Conservation (phyloP, 31 red algal species). For the Endocladia muricata region DNA sequence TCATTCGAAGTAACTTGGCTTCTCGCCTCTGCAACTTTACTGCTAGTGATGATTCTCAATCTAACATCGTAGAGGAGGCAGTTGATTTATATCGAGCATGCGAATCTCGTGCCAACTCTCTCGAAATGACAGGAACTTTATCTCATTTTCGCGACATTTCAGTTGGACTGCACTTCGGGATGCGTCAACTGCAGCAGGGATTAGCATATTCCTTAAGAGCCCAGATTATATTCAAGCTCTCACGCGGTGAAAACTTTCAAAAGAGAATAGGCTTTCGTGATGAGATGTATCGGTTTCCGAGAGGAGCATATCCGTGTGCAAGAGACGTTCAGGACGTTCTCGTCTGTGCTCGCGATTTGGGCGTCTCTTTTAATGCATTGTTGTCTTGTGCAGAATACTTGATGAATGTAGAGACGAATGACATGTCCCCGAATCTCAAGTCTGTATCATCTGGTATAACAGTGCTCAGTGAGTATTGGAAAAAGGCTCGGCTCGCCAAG, state of each 20-base stretch:
- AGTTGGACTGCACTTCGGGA: conserved; percentile 22
- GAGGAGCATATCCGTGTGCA: conserved; percentile 13
- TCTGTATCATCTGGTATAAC: conserved; percentile 8
- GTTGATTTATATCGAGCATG: conserved; percentile 15
- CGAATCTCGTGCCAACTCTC: neutral
- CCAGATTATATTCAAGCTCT: neutral
- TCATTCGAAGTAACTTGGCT: conserved; percentile 14
- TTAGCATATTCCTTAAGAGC: neutral
- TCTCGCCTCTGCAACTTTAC: neutral
- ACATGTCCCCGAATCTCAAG: neutral
- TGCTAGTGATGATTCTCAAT: neutral
- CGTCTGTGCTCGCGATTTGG: neutral
- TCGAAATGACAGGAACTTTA: conserved; percentile 14
- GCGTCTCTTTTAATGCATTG: neutral
- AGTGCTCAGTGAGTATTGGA: conserved; percentile 24
- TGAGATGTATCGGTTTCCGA: conserved; percentile 30
- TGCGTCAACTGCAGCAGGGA: conserved; percentile 38
- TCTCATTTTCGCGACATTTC: conserved; percentile 58
- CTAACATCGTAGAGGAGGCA: conserved; percentile 13
- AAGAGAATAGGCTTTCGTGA: neutral
- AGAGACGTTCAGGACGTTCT: neutral
- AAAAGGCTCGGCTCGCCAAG: neutral
- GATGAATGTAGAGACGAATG: neutral
- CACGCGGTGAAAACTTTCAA: neutral
- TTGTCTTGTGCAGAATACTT: neutral